A percentile compares a stretch with the other conserved stretches of the same genome.
These are phyloP conservation scores for Ceratorhiza oryzae-sativae DNA, from an alignment of 1,284 basidiomycete genomes.

Conservation along the genomic window DNA sequence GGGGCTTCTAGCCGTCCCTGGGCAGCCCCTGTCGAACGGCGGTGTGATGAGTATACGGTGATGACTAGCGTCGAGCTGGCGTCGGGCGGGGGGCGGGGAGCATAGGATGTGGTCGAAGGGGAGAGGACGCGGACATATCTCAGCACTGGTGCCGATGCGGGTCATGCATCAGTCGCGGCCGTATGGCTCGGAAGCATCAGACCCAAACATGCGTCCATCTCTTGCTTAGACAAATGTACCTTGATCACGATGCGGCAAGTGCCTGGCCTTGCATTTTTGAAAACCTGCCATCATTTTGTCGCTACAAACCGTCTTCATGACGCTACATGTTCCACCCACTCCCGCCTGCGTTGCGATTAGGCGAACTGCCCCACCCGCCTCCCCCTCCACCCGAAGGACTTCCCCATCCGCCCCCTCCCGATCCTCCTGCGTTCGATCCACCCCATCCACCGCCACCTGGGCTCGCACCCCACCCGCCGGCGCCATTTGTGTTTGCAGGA, in stretches of 20 bases:
- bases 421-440: constrained; percentile 44
- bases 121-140: neutral
- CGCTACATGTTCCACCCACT: constrained; percentile 27
- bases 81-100: neutral
- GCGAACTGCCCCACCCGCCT: constrained; percentile 44
- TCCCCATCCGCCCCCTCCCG: constrained; percentile 48
- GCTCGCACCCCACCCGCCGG: constrained; percentile 35
- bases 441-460: constrained; percentile 22
- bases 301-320: too few species aligned
- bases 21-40: neutral
- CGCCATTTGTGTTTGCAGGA: constrained; percentile 45
- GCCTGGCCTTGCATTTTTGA: too few species aligned
- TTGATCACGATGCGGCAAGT: neutral
- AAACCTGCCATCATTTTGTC: too few species aligned
- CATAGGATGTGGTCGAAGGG: neutral
- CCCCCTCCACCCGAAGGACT: constrained; percentile 47
- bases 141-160: neutral
- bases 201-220: neutral
- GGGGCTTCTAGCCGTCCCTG: neutral
- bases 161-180: neutral
- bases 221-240: neutral
- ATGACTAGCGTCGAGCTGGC: neutral
- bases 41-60: neutral
- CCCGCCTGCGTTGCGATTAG: constrained; percentile 7
- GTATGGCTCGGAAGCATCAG: constrained; percentile 19